Evolutionary conservation across 2,329 filamentous ascomycete genomes (phyloP).

Genomic region (Trichoderma atrobrunneum): DNA sequence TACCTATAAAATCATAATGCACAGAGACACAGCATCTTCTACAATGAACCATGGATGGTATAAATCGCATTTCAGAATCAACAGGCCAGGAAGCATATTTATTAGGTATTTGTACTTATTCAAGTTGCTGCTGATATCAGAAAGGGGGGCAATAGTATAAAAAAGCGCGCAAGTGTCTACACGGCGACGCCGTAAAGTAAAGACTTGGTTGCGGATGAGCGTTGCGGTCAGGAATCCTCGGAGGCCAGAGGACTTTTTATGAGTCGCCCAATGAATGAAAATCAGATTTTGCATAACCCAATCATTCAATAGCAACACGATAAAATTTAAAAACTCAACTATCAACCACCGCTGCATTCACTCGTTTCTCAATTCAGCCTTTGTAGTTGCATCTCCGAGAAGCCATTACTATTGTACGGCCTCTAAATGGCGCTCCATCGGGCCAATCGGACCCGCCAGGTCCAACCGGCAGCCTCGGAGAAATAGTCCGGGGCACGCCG

Average conservation of each 20-base stretch:
- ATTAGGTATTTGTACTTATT: not conserved
- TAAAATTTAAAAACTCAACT: not conserved
- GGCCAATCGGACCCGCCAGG: not conserved
- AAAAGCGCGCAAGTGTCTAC: not conserved
- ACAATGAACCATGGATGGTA: not conserved
- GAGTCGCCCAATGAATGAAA: not conserved
- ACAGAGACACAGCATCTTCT: not conserved
- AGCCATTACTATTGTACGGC: not conserved
- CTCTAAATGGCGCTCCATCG: conserved; percentile 2
- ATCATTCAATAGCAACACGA: not conserved
- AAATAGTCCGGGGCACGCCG: conserved; percentile 18
- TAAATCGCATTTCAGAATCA: not conserved
- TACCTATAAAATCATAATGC: not conserved
- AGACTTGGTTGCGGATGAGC: not conserved
- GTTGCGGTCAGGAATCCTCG: not conserved
- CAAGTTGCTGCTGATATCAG: not conserved
- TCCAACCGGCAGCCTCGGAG: conserved; percentile 19
- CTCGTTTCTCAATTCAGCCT: not conserved
- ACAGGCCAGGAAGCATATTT: not conserved
- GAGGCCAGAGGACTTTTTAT: not conserved
- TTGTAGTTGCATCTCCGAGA: not conserved
- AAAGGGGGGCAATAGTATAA: not conserved
- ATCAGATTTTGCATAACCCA: not conserved
- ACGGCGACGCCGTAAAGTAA: not conserved
- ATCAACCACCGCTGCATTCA: not conserved